Percentiles rank a stretch among this genome's conserved stretches.
phyloP scores from a whole-genome alignment of 805 yeast species.

The Candida suzukii region DNA sequence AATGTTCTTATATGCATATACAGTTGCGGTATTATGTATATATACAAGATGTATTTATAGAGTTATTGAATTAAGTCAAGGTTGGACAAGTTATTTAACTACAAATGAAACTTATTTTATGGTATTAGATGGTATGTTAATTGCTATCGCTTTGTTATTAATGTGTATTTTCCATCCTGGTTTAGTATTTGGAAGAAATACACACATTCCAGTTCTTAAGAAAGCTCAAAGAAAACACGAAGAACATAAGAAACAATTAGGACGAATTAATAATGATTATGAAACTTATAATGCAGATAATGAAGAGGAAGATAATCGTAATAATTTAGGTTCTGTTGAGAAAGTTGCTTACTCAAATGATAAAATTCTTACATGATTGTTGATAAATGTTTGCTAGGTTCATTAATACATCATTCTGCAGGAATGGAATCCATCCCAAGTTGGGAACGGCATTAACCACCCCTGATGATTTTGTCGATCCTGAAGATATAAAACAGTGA shows the following conservation, averaged over 20 bases:
- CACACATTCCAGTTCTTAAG: constrained; percentile 2
- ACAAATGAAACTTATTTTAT: constrained; percentile 49
- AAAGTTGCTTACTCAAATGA: too few relatives aligned
- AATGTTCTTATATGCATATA: constrained; percentile 37
- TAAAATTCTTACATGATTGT: too few relatives aligned
- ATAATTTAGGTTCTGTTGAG: too few relatives aligned
- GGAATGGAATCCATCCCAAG: too few relatives aligned
- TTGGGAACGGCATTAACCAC: too few relatives aligned
- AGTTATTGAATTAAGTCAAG: constrained; percentile 59
- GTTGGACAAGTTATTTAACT: constrained; percentile 62
- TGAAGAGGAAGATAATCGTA: too few relatives aligned
- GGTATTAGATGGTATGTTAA: constrained; percentile 55
- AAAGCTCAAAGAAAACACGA: background rate
- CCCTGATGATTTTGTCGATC: too few relatives aligned
- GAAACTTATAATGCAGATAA: background rate
- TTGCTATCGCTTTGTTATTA: constrained; percentile 36
- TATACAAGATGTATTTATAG: constrained; percentile 65
- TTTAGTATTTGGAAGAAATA: constrained; percentile 29
- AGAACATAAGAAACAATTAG: background rate
- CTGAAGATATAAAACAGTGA: too few relatives aligned
- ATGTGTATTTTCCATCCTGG: constrained; percentile 59
- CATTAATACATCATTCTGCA: too few relatives aligned
- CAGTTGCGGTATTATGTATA: constrained; percentile 40
- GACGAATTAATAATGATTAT: background rate
- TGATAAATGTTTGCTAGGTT: too few relatives aligned